Evolutionary conservation across 169 alveolate genomes (phyloP), one percentile per base, ranked within the genome.

Genomic region (Babesia divergens): DNA sequence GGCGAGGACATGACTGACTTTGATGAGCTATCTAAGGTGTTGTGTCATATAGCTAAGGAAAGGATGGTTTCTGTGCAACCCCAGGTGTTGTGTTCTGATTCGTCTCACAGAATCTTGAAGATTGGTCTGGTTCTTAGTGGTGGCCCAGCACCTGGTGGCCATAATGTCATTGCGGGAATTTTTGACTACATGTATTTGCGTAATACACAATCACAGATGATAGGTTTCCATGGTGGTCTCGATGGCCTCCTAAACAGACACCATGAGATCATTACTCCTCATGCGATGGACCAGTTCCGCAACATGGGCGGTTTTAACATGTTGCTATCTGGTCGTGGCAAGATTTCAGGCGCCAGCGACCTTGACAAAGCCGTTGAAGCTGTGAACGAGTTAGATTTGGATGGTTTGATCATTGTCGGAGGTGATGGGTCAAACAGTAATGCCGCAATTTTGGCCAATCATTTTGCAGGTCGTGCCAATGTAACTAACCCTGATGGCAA

Each of bases 81-180:
- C 11, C 85, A 76, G 18, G 43, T 66, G 13, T 53, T 66, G 0
- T 31, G 31, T 26, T 31, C 76, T 11, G 37, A 22, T 0, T 2
- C 66, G 0, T 20, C 54, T 9, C 65, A 52, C 66, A 50, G 42
- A 14, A 66, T 29, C 24, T 2, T 92, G 38, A 90, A 91, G 69
- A 93, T 96, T 11, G 99, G 99, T 18, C 93, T 95, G 42, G 98
- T 97, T 3, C 90, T 97, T n/a, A 91, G 97, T 40, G 99, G 99
- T 32, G 99, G 99, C 8, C 98, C 98, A 65, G 99, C 99, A 4
- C 98, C 99, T 0, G 99, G 99, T 28, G 99, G 99, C 2, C 99
- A 97, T 84, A 97, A 97, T 76, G 99, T 97, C 31, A 95, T 97
- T 40, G 90, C 97, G 4, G 99, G 99, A 32, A 88, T 96, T 4